Evolutionary conservation across 1,284 basidiomycete genomes (phyloP).

Genomic region (Sporisorium scitamineum): DNA sequence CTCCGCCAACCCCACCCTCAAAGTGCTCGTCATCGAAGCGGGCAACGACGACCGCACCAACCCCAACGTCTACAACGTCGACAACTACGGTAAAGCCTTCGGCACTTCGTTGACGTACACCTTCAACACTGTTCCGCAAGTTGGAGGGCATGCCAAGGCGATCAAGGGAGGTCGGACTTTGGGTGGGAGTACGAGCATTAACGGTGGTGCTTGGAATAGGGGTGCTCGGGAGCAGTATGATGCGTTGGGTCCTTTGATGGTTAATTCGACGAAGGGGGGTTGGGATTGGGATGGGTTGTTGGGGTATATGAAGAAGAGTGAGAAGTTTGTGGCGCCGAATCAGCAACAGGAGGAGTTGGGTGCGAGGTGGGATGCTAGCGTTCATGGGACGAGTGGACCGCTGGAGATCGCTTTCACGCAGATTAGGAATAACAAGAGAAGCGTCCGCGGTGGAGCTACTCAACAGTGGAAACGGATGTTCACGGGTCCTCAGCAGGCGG

Average conservation of each 20-base stretch:
- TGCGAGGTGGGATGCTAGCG: conserved; percentile 71
- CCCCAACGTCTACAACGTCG: conserved; percentile 33
- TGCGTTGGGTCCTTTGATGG: conserved; percentile 73
- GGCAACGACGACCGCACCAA: conserved; percentile 57
- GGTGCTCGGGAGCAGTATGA: conserved; percentile 76
- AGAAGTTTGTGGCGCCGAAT: conserved; percentile 75
- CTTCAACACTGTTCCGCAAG: conserved; percentile 72
- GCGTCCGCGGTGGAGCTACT: conserved; percentile 4
- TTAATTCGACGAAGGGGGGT: conserved; percentile 55
- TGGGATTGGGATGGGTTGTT: conserved; percentile 76
- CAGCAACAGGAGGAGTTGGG: conserved; percentile 73
- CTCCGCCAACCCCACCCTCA: conserved; percentile 56
- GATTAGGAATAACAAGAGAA: conserved; percentile 61
- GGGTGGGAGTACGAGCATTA: conserved; percentile 76
- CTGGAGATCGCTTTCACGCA: conserved; percentile 72
- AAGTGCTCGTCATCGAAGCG: conserved; percentile 66
- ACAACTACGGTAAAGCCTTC: conserved; percentile 73
- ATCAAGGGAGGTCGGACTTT: conserved; percentile 74
- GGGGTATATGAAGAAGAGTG: conserved; percentile 74
- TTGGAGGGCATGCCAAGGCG: conserved; percentile 67
- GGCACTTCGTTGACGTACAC: conserved; percentile 73
- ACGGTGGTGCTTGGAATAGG: conserved; percentile 75
- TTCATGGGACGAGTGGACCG: conserved; percentile 75
- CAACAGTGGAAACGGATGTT: conserved; percentile 72
- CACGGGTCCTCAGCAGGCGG: conserved; percentile 74